Percentiles rank a stretch among this genome's conserved stretches.
These are phyloP conservation scores for Rhodotorula babjevae DNA, from an alignment of 768 basidiomycete species.

Conservation along the genomic window DNA sequence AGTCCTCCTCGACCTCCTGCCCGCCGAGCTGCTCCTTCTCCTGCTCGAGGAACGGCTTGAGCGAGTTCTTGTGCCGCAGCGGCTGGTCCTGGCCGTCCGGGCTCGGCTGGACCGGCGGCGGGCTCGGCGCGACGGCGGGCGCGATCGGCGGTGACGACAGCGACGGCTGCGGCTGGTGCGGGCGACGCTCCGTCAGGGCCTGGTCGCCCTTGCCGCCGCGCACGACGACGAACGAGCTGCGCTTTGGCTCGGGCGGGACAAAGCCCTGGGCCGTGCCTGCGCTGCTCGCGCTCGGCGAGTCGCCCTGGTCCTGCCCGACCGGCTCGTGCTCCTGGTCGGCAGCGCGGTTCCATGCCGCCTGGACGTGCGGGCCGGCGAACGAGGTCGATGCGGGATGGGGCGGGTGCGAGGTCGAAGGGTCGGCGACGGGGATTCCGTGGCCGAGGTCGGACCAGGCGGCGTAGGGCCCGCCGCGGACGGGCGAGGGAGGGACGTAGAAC, in stretches of 20 bases:
- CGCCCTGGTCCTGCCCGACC: background rate
- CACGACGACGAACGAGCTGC: conserved; percentile 34
- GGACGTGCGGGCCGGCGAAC: background rate
- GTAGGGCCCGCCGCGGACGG: conserved; percentile 11
- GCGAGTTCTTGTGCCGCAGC: conserved; percentile 31
- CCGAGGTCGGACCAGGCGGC: conserved; percentile 30
- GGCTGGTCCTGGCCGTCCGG: background rate
- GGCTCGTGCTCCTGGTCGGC: background rate
- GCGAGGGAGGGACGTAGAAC: conserved; percentile 35
- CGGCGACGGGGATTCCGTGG: background rate
- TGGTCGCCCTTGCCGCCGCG: conserved; percentile 33
- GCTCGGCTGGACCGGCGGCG: too few species aligned
- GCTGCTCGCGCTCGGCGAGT: background rate
- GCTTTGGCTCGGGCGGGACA: conserved; percentile 20
- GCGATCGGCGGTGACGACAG: background rate
- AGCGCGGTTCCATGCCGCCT: conserved; percentile 6
- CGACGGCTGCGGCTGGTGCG: background rate
- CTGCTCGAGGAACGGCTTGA: conserved; percentile 38
- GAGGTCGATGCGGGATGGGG: background rate
- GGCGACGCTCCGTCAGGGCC: conserved; percentile 26
- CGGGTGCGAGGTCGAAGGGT: background rate
- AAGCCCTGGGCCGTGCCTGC: background rate
- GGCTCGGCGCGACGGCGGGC: background rate
- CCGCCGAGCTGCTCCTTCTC: conserved; percentile 18
- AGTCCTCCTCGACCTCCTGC: conserved; percentile 26